Evolutionary conservation across 2,329 filamentous ascomycete species (phyloP).

Genomic region (Neonectria sp.): DNA sequence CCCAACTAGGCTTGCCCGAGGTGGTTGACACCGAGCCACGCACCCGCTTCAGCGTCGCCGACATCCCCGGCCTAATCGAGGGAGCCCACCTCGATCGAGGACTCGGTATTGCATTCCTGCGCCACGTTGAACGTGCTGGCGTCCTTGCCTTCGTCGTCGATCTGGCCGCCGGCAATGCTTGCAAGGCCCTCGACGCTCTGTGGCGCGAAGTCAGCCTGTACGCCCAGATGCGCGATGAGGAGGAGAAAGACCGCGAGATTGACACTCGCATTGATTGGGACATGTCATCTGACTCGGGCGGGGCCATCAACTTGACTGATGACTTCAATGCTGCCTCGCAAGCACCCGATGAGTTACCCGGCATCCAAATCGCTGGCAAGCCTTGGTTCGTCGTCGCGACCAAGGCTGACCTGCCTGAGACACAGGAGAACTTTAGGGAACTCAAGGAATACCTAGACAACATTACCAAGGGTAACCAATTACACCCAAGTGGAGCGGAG

Average conservation of each 20-base stretch:
- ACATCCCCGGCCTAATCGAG: constrained; percentile 94
- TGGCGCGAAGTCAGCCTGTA: constrained; percentile 95
- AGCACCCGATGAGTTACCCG: constrained; percentile 45
- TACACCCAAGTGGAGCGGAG: constrained; percentile 80
- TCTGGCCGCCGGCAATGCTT: constrained; percentile 83
- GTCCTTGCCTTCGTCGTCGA: constrained; percentile 96
- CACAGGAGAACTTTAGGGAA: constrained; percentile 81
- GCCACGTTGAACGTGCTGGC: constrained; percentile 93
- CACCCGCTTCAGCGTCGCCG: constrained; percentile 91
- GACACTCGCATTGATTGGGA: constrained; percentile 71
- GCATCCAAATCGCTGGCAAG: constrained; percentile 89
- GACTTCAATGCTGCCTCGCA: constrained; percentile 34
- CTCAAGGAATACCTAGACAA: constrained; percentile 80
- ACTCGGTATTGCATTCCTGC: constrained; percentile 90
- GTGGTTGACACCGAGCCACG: constrained; percentile 69
- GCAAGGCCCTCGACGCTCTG: constrained; percentile 82
- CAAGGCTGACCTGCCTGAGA: constrained; percentile 87
- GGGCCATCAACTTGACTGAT: constrained; percentile 45
- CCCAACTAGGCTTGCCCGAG: constrained; percentile 56
- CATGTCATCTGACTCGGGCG: constrained; percentile 62
- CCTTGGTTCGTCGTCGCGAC: constrained; percentile 98
- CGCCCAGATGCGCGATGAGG: constrained; percentile 82
- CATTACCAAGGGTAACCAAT: constrained; percentile 73
- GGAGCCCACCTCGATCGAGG: constrained; percentile 94
- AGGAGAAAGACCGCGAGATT: constrained; percentile 76